These are phyloP conservation scores for Zhuliangozyma parablackwelliae DNA, from an alignment of 1,139 yeast species.

Conservation along the genomic window DNA sequence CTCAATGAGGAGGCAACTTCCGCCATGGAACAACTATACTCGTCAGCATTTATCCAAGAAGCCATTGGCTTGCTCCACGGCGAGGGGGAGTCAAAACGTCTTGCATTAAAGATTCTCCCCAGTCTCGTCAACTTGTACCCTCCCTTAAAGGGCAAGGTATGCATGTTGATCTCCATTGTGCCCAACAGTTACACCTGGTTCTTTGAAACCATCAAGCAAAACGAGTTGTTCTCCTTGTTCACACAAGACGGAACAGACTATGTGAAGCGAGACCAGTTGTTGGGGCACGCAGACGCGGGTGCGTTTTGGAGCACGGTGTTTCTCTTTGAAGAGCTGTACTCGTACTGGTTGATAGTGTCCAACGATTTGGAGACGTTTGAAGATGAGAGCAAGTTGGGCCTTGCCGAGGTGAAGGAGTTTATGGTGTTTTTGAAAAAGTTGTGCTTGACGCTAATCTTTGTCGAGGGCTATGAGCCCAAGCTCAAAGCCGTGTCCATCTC, in stretches of 20 bases:
- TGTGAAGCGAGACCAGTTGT: slow-evolving; percentile 14
- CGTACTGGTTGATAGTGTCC: slow-evolving; percentile 55
- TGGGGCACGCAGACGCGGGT: not conserved
- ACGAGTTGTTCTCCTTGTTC: slow-evolving; percentile 17
- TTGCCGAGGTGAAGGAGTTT: slow-evolving; percentile 42
- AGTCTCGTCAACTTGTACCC: slow-evolving; percentile 30
- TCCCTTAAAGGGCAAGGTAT: slow-evolving; percentile 25
- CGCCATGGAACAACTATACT: slow-evolving; percentile 13
- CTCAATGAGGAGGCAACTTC: slow-evolving; percentile 1
- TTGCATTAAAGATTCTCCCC: slow-evolving; percentile 20
- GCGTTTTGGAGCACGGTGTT: slow-evolving; percentile 32
- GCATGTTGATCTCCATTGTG: slow-evolving; percentile 33
- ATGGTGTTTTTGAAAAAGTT: slow-evolving; percentile 49
- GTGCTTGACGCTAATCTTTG: slow-evolving; percentile 54
- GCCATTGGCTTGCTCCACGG: slow-evolving; percentile 17
- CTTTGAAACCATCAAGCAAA: slow-evolving; percentile 15
- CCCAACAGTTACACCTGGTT: slow-evolving; percentile 32
- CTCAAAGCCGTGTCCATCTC: slow-evolving; percentile 41
- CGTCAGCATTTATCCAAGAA: slow-evolving; percentile 20
- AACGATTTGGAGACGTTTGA: slow-evolving; percentile 63
- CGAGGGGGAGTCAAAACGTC: slow-evolving; percentile 7
- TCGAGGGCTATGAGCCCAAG: slow-evolving; percentile 12
- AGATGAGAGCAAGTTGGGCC: slow-evolving; percentile 38
- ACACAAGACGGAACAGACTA: slow-evolving; percentile 16
- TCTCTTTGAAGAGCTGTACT: slow-evolving; percentile 37